Evolutionary conservation across 2,329 filamentous ascomycete genomes (phyloP), one percentile per base, ranked within the genome.

Genomic region (Scleromitrula shiraiana): DNA sequence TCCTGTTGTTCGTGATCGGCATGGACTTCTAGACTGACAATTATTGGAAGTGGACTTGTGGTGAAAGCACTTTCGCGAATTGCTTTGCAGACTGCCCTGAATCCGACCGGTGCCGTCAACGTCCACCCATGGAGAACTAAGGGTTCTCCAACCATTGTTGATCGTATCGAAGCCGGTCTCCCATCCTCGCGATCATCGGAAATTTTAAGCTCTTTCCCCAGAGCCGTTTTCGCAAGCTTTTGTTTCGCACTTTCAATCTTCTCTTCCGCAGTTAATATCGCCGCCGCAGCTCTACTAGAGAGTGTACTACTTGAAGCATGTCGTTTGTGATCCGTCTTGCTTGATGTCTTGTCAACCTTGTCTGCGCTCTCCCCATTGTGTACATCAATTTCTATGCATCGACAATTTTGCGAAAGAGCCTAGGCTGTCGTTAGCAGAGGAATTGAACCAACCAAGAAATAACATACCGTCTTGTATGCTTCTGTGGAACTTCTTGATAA

Each of bases 371-470:
- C 70, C 10, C 88, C 87, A 65, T 96, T 87, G 86, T 90, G 95
- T 3, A 96, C 88, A 62, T 96, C 91, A 47, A 96, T 93, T 65
- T 96, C 90, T 39, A 96, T 88, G 61, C 89, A 96, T 52, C 90
- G 81, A 61, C 90, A 95, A 40, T 87, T 86, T 43, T 80, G 76
- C 29, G 78, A 72, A 10, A 96, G 78, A 10, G 85, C 83, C 76
- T 87, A 37, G 19, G 10, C 17, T 17, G 5, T 29, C 15, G 23
- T 58, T 32, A 55, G 51, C 32, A 44, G 19, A 23, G 26, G 22
- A 35, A 19, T 26, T 8, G 15, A 24, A 20, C 23, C 40, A 39
- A 7, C 19, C 20, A n/a, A 20, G 24, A 4, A 8, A 70, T 17
- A 10, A 42, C 80, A 61, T 63, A 86, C 86, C 62, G 82, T 79